phyloP scores from a whole-genome alignment of 1,139 yeast species.

The Suhomyces bolitotheri region DNA sequence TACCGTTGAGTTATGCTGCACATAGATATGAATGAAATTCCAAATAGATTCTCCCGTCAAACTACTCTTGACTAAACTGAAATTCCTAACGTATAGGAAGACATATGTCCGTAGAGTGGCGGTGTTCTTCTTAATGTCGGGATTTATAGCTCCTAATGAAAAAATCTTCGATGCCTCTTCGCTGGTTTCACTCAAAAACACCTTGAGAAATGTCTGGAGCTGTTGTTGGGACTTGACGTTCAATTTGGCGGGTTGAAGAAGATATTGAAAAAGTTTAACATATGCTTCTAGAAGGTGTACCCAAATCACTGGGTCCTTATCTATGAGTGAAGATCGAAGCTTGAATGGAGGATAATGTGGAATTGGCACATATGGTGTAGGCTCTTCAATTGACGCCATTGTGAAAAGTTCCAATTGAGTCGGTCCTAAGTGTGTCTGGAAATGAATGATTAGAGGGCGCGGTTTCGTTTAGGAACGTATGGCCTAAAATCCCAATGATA shows the following conservation, averaged over 20 bases:
- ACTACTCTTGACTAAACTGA: slow-evolving; percentile 56
- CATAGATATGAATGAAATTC: slow-evolving; percentile 60
- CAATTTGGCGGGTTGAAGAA: slow-evolving; percentile 42
- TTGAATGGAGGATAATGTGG: slow-evolving; percentile 75
- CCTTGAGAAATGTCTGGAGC: slow-evolving; percentile 53
- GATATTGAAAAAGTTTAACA: slow-evolving; percentile 49
- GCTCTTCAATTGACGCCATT: slow-evolving; percentile 5
- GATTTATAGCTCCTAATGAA: slow-evolving; percentile 69
- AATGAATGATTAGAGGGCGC: no score
- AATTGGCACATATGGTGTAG: slow-evolving; percentile 45
- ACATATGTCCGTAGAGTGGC: slow-evolving; percentile 49
- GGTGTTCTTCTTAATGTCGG: slow-evolving; percentile 60
- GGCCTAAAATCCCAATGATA: no score
- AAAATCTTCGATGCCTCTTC: slow-evolving; percentile 60
- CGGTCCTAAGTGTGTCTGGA: no score
- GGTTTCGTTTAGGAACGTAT: no score
- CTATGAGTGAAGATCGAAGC: slow-evolving; percentile 69
- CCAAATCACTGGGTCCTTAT: slow-evolving; percentile 83
- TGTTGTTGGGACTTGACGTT: slow-evolving; percentile 59
- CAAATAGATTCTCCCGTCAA: slow-evolving; percentile 61
- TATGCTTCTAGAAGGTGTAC: slow-evolving; percentile 67
- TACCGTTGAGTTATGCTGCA: slow-evolving; percentile 41
- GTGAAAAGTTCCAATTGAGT: neutral
- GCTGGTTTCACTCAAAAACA: slow-evolving; percentile 59
- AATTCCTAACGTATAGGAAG: slow-evolving; percentile 50